Evolutionary conservation across 441 rosid genomes (phyloP).

Genomic region (Syzygium malaccense): DNA sequence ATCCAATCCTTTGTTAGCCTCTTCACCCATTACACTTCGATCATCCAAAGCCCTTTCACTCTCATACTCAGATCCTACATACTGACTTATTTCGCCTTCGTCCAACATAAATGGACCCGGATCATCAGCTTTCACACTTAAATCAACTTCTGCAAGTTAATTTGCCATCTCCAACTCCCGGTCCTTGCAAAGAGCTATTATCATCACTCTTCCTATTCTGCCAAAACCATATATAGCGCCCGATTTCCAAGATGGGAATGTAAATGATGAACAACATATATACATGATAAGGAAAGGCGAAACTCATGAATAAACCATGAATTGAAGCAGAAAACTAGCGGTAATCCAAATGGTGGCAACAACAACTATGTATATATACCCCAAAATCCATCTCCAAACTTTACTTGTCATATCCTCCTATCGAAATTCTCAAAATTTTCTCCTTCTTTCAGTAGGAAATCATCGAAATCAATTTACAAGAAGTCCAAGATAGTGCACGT

Average conservation of each 20-base stretch:
- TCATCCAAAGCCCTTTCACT: slow-evolving; percentile 14
- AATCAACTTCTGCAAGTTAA: slow-evolving; percentile 43
- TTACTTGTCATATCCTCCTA: slow-evolving; percentile 37
- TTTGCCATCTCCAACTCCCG: slow-evolving; percentile 63
- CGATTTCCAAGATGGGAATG: slow-evolving; percentile 67
- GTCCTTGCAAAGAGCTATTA: slow-evolving; percentile 23
- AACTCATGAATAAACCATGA: slow-evolving; percentile 80
- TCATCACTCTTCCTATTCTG: slow-evolving; percentile 20
- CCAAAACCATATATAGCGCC: slow-evolving; percentile 60
- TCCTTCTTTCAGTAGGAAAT: slow-evolving; percentile 1
- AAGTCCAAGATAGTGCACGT: no score
- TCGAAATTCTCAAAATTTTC: neutral
- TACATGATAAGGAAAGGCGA: slow-evolving; percentile 86
- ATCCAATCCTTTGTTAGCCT: slow-evolving; percentile 35
- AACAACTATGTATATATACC: slow-evolving; percentile 63
- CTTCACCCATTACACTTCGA: slow-evolving; percentile 10
- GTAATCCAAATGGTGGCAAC: slow-evolving; percentile 93
- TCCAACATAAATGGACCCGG: slow-evolving; percentile 14
- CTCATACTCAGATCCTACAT: slow-evolving; percentile 20
- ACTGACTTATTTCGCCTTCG: slow-evolving; percentile 22
- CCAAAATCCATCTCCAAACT: slow-evolving; percentile 67
- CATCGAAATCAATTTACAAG: no score
- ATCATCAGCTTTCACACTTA: slow-evolving; percentile 15
- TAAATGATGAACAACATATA: slow-evolving; percentile 83
- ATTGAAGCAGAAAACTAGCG: slow-evolving; percentile 46